A percentile compares a stretch with the other conserved stretches of the same genome.
phyloP scores from a whole-genome alignment of 441 rosid genomes.

The Theobroma grandiflorum region DNA sequence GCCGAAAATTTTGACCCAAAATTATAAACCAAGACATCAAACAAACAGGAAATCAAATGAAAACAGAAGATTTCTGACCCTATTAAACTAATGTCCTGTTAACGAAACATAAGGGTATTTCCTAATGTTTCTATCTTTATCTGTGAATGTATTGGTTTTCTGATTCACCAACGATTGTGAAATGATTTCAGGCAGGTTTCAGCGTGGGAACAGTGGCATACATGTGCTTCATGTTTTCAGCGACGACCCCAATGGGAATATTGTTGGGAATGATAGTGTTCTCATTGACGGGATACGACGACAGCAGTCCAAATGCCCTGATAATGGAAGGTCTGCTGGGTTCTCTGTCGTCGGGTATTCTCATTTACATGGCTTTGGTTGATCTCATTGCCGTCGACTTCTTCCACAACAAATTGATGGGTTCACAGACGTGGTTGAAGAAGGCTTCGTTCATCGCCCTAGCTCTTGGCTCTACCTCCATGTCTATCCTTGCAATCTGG shows the following conservation, averaged over 20 bases:
- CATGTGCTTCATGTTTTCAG: constrained; percentile 92
- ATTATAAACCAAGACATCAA: too few relatives aligned
- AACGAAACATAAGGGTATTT: too few relatives aligned
- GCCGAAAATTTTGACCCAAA: too few relatives aligned
- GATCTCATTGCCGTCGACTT: constrained; percentile 91
- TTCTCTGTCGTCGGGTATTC: constrained; percentile 80
- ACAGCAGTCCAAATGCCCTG: constrained; percentile 74
- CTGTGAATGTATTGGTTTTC: not conserved
- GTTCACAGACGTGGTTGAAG: constrained; percentile 63
- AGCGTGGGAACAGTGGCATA: constrained; percentile 68
- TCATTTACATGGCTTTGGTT: constrained; percentile 92
- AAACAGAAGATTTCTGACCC: too few relatives aligned
- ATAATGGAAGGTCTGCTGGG: constrained; percentile 89
- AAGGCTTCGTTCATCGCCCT: constrained; percentile 75
- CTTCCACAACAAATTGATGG: constrained; percentile 89
- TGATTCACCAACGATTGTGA: not conserved
- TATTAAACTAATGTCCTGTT: too few relatives aligned
- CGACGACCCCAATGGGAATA: constrained; percentile 88
- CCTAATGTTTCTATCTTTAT: too few relatives aligned
- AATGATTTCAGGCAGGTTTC: constrained; percentile 75
- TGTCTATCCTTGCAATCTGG: constrained; percentile 97
- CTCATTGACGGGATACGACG: constrained; percentile 78
- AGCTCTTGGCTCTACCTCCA: constrained; percentile 71
- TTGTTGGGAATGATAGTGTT: constrained; percentile 82
- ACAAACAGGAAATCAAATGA: too few relatives aligned